These are phyloP conservation scores for Dactylonectria estremocensis DNA, from an alignment of 2,329 filamentous ascomycete genomes.

Conservation along the genomic window DNA sequence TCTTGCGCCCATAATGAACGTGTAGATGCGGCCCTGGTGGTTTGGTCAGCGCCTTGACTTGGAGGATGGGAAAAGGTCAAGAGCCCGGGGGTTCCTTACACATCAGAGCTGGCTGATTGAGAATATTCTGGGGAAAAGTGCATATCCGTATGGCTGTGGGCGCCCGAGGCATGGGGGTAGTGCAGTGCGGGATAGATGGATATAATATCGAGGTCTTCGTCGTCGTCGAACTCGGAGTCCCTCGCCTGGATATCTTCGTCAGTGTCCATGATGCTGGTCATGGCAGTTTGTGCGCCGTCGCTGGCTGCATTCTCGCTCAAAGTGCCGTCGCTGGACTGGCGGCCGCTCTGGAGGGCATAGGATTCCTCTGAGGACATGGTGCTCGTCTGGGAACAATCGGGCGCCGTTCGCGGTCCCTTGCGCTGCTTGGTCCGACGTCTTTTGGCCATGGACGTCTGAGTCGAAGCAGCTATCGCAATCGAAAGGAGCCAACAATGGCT, in stretches of 20 bases:
- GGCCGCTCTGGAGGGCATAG: slow-evolving; percentile 46
- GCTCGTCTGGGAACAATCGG: slow-evolving; percentile 46
- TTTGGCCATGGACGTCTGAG: slow-evolving; percentile 53
- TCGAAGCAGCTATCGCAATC: slow-evolving; percentile 41
- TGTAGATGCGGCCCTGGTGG: slow-evolving; percentile 59
- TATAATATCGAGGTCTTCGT: slow-evolving; percentile 58
- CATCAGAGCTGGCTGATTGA: slow-evolving; percentile 46
- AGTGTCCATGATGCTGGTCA: slow-evolving; percentile 56
- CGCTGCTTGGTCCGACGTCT: slow-evolving; percentile 50
- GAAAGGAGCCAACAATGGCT: slow-evolving; percentile 32
- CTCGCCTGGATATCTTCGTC: slow-evolving; percentile 50
- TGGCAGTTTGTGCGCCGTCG: slow-evolving; percentile 54
- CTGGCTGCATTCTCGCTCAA: slow-evolving; percentile 52
- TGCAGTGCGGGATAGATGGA: slow-evolving; percentile 61
- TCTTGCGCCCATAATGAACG: slow-evolving; percentile 65
- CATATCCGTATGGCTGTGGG: slow-evolving; percentile 56
- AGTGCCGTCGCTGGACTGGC: slow-evolving; percentile 54
- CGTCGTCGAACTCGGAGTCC: slow-evolving; percentile 43
- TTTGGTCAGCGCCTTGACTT: slow-evolving; percentile 16
- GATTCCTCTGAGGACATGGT: slow-evolving; percentile 54
- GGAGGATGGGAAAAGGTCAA: not conserved
- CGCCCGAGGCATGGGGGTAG: slow-evolving; percentile 55
- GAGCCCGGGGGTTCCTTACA: slow-evolving; percentile 56
- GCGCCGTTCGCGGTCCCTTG: slow-evolving; percentile 44
- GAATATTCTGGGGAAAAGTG: slow-evolving; percentile 51